phyloP scores from a whole-genome alignment of 139 green algal species.

The Chlorella sorokiniana region DNA sequence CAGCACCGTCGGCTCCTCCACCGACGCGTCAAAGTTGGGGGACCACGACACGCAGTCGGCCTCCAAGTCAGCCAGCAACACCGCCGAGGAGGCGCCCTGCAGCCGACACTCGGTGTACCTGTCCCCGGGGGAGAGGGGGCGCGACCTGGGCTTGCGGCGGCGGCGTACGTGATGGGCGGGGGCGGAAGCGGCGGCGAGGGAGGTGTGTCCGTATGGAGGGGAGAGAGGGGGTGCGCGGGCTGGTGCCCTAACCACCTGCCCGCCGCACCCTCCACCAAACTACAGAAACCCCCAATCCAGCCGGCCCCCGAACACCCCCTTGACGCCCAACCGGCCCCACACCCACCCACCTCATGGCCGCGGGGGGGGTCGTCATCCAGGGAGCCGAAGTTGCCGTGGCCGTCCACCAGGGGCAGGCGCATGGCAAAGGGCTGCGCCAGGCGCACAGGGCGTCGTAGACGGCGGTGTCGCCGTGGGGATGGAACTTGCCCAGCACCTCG shows the following conservation, averaged over 20 bases:
- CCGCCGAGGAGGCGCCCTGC: conserved; percentile 57
- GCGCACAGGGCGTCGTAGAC: conserved; percentile 95
- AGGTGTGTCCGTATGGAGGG: too few relatives aligned
- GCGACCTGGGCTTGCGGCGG: too few relatives aligned
- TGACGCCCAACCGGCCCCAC: neutral
- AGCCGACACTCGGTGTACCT: conserved; percentile 77
- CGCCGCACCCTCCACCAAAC: neutral
- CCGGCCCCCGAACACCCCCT: neutral
- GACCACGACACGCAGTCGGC: conserved; percentile 80
- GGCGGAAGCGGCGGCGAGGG: too few relatives aligned
- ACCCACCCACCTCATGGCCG: conserved; percentile 86
- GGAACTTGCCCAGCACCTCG: conserved; percentile 98
- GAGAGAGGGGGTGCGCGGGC: too few relatives aligned
- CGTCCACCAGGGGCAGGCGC: conserved; percentile 80
- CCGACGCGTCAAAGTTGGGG: conserved; percentile 85
- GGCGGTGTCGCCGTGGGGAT: conserved; percentile 93
- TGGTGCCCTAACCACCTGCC: too few relatives aligned
- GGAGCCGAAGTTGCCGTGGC: conserved; percentile 98
- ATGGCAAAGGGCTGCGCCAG: conserved; percentile 81
- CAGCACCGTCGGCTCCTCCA: conserved; percentile 91
- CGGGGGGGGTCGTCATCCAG: conserved; percentile 94
- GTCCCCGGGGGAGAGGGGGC: too few relatives aligned
- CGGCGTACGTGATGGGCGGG: too few relatives aligned
- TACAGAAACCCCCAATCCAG: neutral
- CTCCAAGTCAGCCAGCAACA: conserved; percentile 87